Evolutionary conservation across 2,329 filamentous ascomycete genomes (phyloP).

Genomic region (Venturia effusa): DNA sequence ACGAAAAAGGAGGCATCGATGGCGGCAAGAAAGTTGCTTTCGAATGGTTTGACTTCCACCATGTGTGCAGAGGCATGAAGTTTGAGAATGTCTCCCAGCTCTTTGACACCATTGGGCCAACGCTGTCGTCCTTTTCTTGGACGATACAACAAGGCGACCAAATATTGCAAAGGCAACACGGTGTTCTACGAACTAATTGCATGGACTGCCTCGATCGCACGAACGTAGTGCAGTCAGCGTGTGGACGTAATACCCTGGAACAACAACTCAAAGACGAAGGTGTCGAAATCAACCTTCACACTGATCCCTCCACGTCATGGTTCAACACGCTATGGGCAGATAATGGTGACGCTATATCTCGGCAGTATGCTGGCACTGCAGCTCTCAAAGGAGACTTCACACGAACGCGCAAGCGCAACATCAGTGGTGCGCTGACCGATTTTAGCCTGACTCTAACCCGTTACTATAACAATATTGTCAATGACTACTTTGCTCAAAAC

Average conservation of each 20-base stretch:
- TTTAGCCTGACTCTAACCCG: slow-evolving; percentile 78
- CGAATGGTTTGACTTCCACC: slow-evolving; percentile 97
- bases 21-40: slow-evolving; percentile 48
- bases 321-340: slow-evolving; percentile 97
- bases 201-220: slow-evolving; percentile 98
- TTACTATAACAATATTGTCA: slow-evolving; percentile 80
- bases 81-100: slow-evolving; percentile 88
- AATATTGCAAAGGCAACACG: slow-evolving; percentile 46
- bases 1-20: slow-evolving; percentile 47
- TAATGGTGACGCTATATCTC: slow-evolving; percentile 90
- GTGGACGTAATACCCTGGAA: slow-evolving; percentile 73
- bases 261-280: slow-evolving; percentile 65
- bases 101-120: slow-evolving; percentile 56
- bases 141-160: slow-evolving; percentile 45
- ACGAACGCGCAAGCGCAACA: slow-evolving; percentile 78
- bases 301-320: slow-evolving; percentile 74
- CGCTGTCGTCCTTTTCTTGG: slow-evolving; percentile 62
- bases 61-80: slow-evolving; percentile 87
- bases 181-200: slow-evolving; percentile 87
- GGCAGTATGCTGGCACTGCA: slow-evolving; percentile 90
- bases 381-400: slow-evolving; percentile 97
- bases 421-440: slow-evolving; percentile 83
- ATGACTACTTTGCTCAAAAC: slow-evolving; percentile 93
- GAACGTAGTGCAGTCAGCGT: slow-evolving; percentile 90
- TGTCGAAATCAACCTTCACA: slow-evolving; percentile 62